Evolutionary conservation across 2,329 filamentous ascomycete species (phyloP).

Genomic region (Xylariaceae sp.): DNA sequence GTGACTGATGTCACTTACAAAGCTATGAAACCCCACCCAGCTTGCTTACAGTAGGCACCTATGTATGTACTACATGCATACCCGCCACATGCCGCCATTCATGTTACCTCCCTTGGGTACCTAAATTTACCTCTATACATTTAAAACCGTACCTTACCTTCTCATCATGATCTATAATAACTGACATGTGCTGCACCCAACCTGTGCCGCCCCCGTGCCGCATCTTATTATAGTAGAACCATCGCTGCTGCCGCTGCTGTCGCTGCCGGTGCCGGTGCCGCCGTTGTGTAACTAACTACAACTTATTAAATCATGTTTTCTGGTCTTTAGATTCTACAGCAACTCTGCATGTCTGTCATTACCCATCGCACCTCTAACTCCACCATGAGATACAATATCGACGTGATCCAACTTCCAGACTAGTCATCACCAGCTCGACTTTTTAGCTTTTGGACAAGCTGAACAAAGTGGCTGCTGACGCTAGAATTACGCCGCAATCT

Average conservation of each 20-base stretch:
- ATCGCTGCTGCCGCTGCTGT: no score
- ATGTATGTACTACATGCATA: no score
- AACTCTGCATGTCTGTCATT: slow-evolving; percentile 1
- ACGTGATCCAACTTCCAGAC: background rate
- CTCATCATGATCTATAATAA: background rate
- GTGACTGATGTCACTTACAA: no score
- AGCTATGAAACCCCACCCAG: no score
- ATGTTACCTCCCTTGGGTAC: no score
- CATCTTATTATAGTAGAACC: slow-evolving; percentile 23
- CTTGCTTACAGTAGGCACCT: no score
- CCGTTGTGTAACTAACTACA: slow-evolving; percentile 11
- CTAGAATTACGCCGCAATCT: background rate
- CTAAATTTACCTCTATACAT: no score
- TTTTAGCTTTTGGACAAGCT: background rate
- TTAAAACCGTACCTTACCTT: no score
- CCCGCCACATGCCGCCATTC: no score
- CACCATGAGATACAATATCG: background rate
- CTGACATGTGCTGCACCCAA: slow-evolving; percentile 3
- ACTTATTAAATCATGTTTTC: no score
- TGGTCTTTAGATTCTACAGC: no score
- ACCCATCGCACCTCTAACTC: background rate
- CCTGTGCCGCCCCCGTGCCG: slow-evolving; percentile 10
- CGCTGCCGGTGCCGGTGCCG: no score
- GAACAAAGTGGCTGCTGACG: slow-evolving; percentile 6
- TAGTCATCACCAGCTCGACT: background rate